Base-by-base conservation (phyloP, 2,329 filamentous ascomycete genomes). In the Cladosporium halotolerans region DNA sequence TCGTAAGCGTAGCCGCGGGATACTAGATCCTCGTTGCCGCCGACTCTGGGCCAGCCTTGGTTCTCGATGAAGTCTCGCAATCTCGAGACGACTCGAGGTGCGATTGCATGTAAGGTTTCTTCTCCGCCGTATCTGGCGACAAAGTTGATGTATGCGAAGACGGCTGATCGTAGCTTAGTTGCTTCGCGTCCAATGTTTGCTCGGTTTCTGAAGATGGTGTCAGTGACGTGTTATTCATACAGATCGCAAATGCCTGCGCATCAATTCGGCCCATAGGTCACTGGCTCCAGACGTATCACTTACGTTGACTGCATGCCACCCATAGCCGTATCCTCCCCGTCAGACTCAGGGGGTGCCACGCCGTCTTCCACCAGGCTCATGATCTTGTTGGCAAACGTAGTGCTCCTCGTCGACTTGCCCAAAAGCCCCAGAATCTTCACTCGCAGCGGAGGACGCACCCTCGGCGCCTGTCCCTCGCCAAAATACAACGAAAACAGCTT, bases 131-230 rank as follows among this genome's bases (percentile, higher is more conserved):
- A 83, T 32, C 86, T 82, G 9, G 91, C 88, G 9, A 93, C 83
- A 82, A 91, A 97, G 48, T 89, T 88, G 53, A 95, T 81, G 62
- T 92, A 95, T 38, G 85, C 82, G 63, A 97, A 93, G 3, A 96
- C 78, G 1, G 91, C 88, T 43, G 83, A 85, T 59, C 90, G 82
- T 9, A 96, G 79, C 67, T 93, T 95, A 1, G 82, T 80, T 2
- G 83, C 83, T 69, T 96, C 90, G 7, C 92, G 76, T 0, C 84
- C 83, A 32, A 78, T 79, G 9, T 76, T 75, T 42, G 70, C 72
- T n/a, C 50, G 50, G 63, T 60, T 73, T 62, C 68, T 66, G 68
- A 46, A 19, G 32, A 9, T 19, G 3, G 8, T 18, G 52, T 62
- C 45, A 62, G 60, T 34, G 5, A 36, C 13, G 3, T 9, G 33